Percentiles rank a stretch among this genome's conserved stretches.
These are phyloP conservation scores for Taphrina pruni DNA, from an alignment of 1,139 yeast genomes.

Conservation along the genomic window DNA sequence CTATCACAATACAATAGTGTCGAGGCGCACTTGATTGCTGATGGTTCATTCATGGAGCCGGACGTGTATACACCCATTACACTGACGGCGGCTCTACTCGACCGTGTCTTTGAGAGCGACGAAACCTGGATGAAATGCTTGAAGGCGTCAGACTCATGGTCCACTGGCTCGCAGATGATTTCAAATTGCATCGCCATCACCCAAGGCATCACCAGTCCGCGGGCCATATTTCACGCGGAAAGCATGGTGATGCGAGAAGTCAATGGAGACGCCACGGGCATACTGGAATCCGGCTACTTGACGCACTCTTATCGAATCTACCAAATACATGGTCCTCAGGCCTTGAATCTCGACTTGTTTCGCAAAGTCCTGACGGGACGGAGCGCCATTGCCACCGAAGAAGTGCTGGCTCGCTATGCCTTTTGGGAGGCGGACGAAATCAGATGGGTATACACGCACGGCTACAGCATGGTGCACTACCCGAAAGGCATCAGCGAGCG, in stretches of 20 bases:
- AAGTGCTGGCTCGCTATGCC: constrained; percentile 15
- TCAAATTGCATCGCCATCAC: constrained; percentile 22
- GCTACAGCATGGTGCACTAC: constrained; percentile 27
- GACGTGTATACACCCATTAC: constrained; percentile 21
- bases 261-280: constrained; percentile 11
- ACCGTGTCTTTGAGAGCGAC: constrained; percentile 17
- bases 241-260: constrained; percentile 19
- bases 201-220: constrained; percentile 12
- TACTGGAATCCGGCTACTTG: constrained; percentile 29
- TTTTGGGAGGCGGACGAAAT: constrained; percentile 18
- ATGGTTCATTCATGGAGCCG: constrained; percentile 1
- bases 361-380: background rate
- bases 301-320: constrained; percentile 14
- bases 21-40: constrained; percentile 31
- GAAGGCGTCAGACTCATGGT: background rate
- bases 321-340: background rate
- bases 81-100: constrained; percentile 22
- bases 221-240: constrained; percentile 21
- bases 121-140: constrained; percentile 24
- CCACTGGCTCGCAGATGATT: constrained; percentile 16
- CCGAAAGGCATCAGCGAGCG: constrained; percentile 22
- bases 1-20: constrained; percentile 20
- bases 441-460: constrained; percentile 27
- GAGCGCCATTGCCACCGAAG: background rate
- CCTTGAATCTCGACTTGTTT: constrained; percentile 12